phyloP scores from a whole-genome alignment of 768 basidiomycete genomes.

The Termitomyces sp. region DNA sequence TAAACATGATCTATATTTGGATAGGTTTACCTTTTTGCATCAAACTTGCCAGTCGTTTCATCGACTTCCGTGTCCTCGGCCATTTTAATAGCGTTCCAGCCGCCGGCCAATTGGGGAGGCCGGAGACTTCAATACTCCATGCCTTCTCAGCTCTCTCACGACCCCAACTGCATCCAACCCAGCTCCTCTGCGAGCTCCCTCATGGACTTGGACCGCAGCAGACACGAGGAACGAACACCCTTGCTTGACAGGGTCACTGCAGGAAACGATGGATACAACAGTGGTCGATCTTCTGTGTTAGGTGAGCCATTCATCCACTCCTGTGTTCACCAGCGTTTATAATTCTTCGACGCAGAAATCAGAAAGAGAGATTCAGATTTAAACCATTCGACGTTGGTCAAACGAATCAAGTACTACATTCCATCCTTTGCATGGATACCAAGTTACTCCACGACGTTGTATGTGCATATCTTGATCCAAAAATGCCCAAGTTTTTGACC shows the following conservation, averaged over 20 bases:
- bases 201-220: slow-evolving; percentile 11
- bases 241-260: slow-evolving; percentile 24
- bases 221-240: slow-evolving; percentile 26
- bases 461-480: slow-evolving; percentile 20
- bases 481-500: background rate
- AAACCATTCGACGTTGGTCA: slow-evolving; percentile 29
- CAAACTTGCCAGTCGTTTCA: background rate
- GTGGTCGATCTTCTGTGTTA: slow-evolving; percentile 16
- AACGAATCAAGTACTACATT: slow-evolving; percentile 66
- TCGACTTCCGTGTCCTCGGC: background rate
- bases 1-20: too few species aligned
- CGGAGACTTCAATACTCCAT: background rate
- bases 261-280: slow-evolving; percentile 22
- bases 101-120: background rate
- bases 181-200: slow-evolving; percentile 15
- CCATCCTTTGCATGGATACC: slow-evolving; percentile 80
- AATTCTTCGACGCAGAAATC: background rate
- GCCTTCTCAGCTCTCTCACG: slow-evolving; percentile 2
- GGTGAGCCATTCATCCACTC: slow-evolving; percentile 10
- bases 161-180: slow-evolving; percentile 1
- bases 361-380: slow-evolving; percentile 14
- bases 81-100: background rate
- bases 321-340: background rate
- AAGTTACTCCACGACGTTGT: slow-evolving; percentile 65
- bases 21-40: too few species aligned